Base-by-base conservation (phyloP, 768 basidiomycete species). In the Antrodiella citrinella region DNA sequence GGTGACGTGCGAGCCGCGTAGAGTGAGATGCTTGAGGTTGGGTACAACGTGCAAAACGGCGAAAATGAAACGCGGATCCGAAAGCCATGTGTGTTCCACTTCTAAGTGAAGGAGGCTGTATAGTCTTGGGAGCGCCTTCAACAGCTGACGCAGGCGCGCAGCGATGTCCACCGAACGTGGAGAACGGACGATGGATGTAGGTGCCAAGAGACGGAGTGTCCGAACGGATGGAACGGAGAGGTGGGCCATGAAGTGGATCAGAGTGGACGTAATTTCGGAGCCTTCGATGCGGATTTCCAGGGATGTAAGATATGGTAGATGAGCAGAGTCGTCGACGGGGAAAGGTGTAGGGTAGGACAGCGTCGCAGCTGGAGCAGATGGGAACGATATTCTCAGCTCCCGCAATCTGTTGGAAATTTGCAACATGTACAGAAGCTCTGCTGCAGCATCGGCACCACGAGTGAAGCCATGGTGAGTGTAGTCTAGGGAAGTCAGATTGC, bases 391-490 rank as follows among this genome's bases (percentile, higher is more conserved):
- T 46, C 68, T 73, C 47, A 88, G 71, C 47, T 81, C 76, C 47
- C 67, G 68, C 11, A 88, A 65, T 39, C 65, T 68, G 21, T 65
- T 62, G 39, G 79, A 84, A 18, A 84, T 69, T 51, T 70, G 65
- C 22, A 88, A 67, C 64, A 85, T 78, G 22, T 69, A 68, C 38
- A 82, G 58, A 43, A 86, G 67, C 58, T 87, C 84, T 23, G 71
- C 59, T 7, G 80, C 71, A 2, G 81, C 78, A 48, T 75, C 71
- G 52, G 74, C 66, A 3, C 79, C 84, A 18, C 62, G 65, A 35
- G 74, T 83, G 64, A 85, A 84, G 19, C 80, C 78, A 51, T 86
- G 84, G 56, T 87, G 84, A 1, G 81, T 80, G 56, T 86, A 87
- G 62, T 86, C 80, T 40, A 88, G 71, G 57, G 69, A 77, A 4